A percentile compares a stretch with the other conserved stretches of the same genome.
phyloP scores from a whole-genome alignment of 192 early-diverging fungal species.

The Coemansia sp. region DNA sequence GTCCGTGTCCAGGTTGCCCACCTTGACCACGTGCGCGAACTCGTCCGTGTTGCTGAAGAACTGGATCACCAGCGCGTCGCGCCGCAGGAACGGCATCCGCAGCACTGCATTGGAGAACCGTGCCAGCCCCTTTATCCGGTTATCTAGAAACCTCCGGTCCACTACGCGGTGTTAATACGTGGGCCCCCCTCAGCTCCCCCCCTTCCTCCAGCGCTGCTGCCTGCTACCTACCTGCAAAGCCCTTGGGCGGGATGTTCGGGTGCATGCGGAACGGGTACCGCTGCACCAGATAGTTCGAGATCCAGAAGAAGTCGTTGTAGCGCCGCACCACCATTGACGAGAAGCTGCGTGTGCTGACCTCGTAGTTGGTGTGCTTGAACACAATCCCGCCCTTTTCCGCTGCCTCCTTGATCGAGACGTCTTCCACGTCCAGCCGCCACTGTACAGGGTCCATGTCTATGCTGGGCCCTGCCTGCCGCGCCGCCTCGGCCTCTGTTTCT shows the following conservation, averaged over 20 bases:
- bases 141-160: slow-evolving; percentile 53
- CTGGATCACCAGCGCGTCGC: slow-evolving; percentile 43
- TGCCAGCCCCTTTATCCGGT: slow-evolving; percentile 50
- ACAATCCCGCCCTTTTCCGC: slow-evolving; percentile 56
- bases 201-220: no score
- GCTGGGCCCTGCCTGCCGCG: slow-evolving; percentile 13
- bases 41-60: slow-evolving; percentile 51
- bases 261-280: slow-evolving; percentile 78
- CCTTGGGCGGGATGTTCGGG: slow-evolving; percentile 83
- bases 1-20: slow-evolving; percentile 45
- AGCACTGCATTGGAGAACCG: slow-evolving; percentile 45
- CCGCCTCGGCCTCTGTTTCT: background rate
- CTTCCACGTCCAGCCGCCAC: slow-evolving; percentile 51
- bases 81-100: slow-evolving; percentile 45
- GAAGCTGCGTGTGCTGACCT: slow-evolving; percentile 64
- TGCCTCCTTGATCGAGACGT: slow-evolving; percentile 45
- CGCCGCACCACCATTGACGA: slow-evolving; percentile 61
- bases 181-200: no score
- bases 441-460: slow-evolving; percentile 44
- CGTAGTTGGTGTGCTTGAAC: slow-evolving; percentile 86
- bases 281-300: slow-evolving; percentile 69
- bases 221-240: slow-evolving; percentile 70
- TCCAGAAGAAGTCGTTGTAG: slow-evolving; percentile 90
- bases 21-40: slow-evolving; percentile 40
- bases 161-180: slow-evolving; percentile 37